These are phyloP conservation scores for Aspergillus sp. DNA, from an alignment of 2,329 filamentous ascomycete species.

Conservation along the genomic window DNA sequence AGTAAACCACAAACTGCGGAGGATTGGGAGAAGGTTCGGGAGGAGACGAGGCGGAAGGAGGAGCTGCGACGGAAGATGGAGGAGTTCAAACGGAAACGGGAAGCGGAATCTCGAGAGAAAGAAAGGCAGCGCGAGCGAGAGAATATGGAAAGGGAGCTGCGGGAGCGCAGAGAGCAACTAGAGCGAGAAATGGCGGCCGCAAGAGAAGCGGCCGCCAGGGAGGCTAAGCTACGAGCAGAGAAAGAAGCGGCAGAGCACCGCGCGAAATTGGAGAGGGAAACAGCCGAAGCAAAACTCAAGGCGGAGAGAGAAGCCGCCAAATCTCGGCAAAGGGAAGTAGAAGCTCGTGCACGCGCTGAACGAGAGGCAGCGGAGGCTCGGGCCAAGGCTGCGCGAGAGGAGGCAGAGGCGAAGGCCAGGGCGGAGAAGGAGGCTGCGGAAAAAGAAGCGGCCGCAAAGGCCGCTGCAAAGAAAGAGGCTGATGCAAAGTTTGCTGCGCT, in stretches of 20 bases:
- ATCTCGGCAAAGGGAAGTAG: constrained; percentile 21
- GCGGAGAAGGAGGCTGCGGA: constrained; percentile 53
- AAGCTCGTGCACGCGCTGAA: constrained; percentile 20
- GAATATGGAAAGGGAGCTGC: constrained; percentile 40
- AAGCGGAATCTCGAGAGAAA: constrained; percentile 39
- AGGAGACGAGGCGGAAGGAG: constrained; percentile 37
- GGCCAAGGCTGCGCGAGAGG: constrained; percentile 21
- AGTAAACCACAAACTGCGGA: constrained; percentile 21
- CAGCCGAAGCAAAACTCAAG: constrained; percentile 25
- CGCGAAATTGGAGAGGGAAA: constrained; percentile 33
- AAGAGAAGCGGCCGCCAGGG: constrained; percentile 22
- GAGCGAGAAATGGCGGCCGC: constrained; percentile 39
- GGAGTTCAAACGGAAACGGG: constrained; percentile 35
- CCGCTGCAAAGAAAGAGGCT: constrained; percentile 37
- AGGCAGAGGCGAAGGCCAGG: constrained; percentile 34
- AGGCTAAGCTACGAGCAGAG: constrained; percentile 29
- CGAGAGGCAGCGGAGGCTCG: constrained; percentile 25
- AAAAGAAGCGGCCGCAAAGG: constrained; percentile 60
- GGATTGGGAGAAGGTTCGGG: constrained; percentile 30
- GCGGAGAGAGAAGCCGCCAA: constrained; percentile 24
- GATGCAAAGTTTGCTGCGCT: constrained; percentile 39
- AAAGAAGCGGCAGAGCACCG: constrained; percentile 37
- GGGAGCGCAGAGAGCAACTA: constrained; percentile 41
- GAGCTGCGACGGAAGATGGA: constrained; percentile 41
- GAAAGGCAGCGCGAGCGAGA: constrained; percentile 41